Base-by-base conservation (phyloP, 257 asterid genomes). In the Asclepias syriaca region DNA sequence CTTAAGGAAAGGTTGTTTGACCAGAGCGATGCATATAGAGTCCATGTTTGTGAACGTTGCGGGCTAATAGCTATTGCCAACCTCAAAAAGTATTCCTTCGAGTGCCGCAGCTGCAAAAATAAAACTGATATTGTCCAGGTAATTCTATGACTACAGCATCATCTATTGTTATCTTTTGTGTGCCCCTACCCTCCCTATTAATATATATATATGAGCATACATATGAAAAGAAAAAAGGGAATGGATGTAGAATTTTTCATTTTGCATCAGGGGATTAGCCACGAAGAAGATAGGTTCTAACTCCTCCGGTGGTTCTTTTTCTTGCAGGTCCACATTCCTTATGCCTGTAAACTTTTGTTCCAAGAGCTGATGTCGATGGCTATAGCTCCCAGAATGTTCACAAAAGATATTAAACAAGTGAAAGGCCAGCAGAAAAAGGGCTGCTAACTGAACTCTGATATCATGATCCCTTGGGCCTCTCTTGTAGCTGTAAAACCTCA, bases 281-380 rank as follows among this genome's bases (percentile, higher is more conserved):
- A 3, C 24, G 5, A 18, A 58, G 58, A 58, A 12, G 32, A 37
- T 58, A 58, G 27, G 56, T 53, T 48, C 13, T 43, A 10, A 2
- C 39, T 24, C 21, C 21, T 48, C 51, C 37, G 46, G 69, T 19
- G 19, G 18, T 51, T 19, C 15, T 4, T 59, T 7, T 59, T 8
- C 63, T 19, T 73, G 82, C 91, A 91, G 98, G 96, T 91, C 51
- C 88, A 91, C 75, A 88, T 94, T 75, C 98, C 97, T 9, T 94
- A 94, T 81, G 97, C 98, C 4, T 93, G 96, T 74, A 93, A 93
- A 84, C 84, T 93, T 65, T 87, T 94, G 51, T 91, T 94, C 86
- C 98, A 94, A 76, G 98, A 94, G 86, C 90, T 94, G 6, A 91
- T 94, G 97, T 70, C 98, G 16, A 94, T 91, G 98, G 98, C 98